Evolutionary conservation across 2,329 filamentous ascomycete species (phyloP).

Genomic region (Xylariaceae sp.): DNA sequence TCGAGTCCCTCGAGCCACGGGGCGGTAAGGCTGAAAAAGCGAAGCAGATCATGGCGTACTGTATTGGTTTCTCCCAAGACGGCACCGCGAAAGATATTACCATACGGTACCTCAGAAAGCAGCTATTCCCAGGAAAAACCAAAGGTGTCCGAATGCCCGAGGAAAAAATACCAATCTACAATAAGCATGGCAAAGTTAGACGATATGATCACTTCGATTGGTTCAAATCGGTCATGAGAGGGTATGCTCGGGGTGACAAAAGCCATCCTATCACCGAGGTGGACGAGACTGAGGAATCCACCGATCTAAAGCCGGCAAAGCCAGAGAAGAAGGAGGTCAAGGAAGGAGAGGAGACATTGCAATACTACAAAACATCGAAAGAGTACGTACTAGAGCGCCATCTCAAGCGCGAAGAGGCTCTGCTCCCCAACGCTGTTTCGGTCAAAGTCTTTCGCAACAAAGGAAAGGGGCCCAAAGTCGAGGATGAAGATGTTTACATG

Average conservation of each 20-base stretch:
- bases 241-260: constrained; percentile 61
- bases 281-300: constrained; percentile 79
- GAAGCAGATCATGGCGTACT: constrained; percentile 88
- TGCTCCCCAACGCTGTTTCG: constrained; percentile 68
- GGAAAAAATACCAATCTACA: constrained; percentile 81
- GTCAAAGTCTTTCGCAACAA: constrained; percentile 75
- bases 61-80: constrained; percentile 80
- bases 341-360: constrained; percentile 78
- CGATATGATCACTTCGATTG: constrained; percentile 81
- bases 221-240: constrained; percentile 80
- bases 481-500: constrained; percentile 78
- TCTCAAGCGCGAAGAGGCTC: constrained; percentile 87
- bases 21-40: constrained; percentile 82
- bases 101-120: constrained; percentile 81
- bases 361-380: constrained; percentile 83
- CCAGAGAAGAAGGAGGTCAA: constrained; percentile 73
- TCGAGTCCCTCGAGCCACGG: constrained; percentile 78
- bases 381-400: constrained; percentile 87
- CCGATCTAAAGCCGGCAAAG: constrained; percentile 73
- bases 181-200: constrained; percentile 75
- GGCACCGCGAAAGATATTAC: constrained; percentile 95
- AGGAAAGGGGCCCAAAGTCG: constrained; percentile 72
- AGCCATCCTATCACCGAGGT: constrained; percentile 64
- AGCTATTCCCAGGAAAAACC: constrained; percentile 82
- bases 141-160: constrained; percentile 79